Evolutionary conservation across 306 rosid species (phyloP).

Genomic region (Ammopiptanthus mongolicus): DNA sequence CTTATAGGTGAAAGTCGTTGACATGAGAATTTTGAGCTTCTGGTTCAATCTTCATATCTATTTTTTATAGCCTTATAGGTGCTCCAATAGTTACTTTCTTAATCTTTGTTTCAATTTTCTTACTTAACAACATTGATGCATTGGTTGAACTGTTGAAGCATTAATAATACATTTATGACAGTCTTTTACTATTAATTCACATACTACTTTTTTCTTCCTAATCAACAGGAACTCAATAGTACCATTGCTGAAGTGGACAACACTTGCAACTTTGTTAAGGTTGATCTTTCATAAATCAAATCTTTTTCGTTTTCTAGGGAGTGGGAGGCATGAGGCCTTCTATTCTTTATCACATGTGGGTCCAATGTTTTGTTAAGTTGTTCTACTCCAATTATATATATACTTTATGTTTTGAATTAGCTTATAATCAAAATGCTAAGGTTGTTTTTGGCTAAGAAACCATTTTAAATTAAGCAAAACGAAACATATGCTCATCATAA

Average conservation of each 20-base stretch:
- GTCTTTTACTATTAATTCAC: background rate
- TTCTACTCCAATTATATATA: background rate
- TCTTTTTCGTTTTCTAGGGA: background rate
- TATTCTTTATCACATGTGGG: background rate
- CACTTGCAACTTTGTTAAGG: slow-evolving; percentile 66
- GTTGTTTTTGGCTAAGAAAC: background rate
- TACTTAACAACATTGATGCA: background rate
- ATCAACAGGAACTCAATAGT: slow-evolving; percentile 58
- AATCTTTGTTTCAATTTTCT: background rate
- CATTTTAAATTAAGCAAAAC: background rate
- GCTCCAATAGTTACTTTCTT: background rate
- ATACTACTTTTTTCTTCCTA: background rate
- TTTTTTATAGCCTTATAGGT: background rate
- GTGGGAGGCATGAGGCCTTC: background rate
- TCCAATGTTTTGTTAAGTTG: background rate
- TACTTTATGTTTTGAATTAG: background rate
- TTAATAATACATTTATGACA: background rate
- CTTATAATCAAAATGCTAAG: background rate
- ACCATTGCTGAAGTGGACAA: slow-evolving; percentile 42
- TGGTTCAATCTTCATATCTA: background rate
- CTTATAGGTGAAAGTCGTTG: background rate
- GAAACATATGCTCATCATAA: background rate
- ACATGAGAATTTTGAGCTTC: background rate
- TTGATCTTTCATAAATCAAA: slow-evolving; percentile 17
- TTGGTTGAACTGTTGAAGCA: slow-evolving; percentile 11